A percentile compares a stretch with the other conserved stretches of the same genome.
Evolutionary conservation across 2,329 filamentous ascomycete genomes (phyloP).

Genomic region (Fusarium armeniacum): DNA sequence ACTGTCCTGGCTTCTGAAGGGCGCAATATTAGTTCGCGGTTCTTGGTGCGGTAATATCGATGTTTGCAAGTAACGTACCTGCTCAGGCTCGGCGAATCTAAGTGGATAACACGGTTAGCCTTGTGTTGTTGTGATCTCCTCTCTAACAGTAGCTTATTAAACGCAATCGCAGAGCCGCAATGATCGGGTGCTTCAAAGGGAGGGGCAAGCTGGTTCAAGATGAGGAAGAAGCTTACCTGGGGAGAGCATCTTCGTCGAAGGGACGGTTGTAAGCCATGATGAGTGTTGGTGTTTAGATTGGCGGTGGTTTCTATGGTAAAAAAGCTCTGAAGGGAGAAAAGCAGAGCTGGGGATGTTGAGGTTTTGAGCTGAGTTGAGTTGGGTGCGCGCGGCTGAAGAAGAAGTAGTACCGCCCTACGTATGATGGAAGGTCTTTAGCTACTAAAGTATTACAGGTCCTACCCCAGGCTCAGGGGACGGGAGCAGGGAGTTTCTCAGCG

Average conservation of each 20-base stretch:
- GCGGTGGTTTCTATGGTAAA: conserved; percentile 1
- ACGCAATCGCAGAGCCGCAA: conserved; percentile 42
- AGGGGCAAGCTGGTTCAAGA: conserved; percentile 26
- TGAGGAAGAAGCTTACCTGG: conserved; percentile 69
- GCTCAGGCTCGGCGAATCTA: conserved; percentile 82
- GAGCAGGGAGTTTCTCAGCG: conserved; percentile 28
- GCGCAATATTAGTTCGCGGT: conserved; percentile 36
- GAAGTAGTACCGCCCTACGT: conserved; percentile 20
- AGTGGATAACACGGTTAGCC: conserved; percentile 46
- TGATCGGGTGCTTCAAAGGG: conserved; percentile 35
- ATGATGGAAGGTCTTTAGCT: conserved; percentile 14
- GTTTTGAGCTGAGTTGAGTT: conserved; percentile 41
- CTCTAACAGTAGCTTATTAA: conserved; percentile 15
- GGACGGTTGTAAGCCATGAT: conserved; percentile 93
- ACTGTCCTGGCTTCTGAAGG: conserved; percentile 57
- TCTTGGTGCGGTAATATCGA: neutral
- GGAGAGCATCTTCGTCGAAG: conserved; percentile 94
- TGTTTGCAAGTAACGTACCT: conserved; percentile 61
- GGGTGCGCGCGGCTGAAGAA: conserved; percentile 36
- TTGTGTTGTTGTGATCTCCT: conserved; percentile 28
- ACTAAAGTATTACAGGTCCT: neutral
- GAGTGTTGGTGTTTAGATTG: conserved; percentile 5
- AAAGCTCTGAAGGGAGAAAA: conserved; percentile 7
- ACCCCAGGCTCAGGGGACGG: conserved; percentile 22
- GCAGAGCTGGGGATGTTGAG: conserved; percentile 10